Percentiles rank a stretch among this genome's conserved stretches.
phyloP scores from a whole-genome alignment of 352 stramenopile genomes.

The Globisporangium lucens region DNA sequence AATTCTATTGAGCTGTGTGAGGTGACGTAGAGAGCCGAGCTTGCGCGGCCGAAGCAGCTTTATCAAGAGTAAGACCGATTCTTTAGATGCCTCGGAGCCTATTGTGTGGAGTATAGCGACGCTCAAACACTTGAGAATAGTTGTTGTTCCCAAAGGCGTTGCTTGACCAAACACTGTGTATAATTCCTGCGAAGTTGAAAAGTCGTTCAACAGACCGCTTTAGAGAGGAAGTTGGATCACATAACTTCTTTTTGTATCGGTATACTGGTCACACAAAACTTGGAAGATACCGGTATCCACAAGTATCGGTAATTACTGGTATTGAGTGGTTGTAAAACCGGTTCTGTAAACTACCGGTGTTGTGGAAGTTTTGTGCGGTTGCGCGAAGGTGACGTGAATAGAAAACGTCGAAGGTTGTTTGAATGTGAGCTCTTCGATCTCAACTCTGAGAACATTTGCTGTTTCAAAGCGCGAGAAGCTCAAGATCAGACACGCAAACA shows the following conservation, averaged over 20 bases:
- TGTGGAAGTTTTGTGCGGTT: neutral
- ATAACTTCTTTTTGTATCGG: neutral
- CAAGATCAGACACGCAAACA: conserved; percentile 5
- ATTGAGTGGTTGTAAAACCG: no score
- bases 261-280: no score
- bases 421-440: neutral
- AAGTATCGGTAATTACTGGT: no score
- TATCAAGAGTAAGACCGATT: no score
- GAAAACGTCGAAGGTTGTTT: neutral
- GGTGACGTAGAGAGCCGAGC: neutral
- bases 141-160: no score
- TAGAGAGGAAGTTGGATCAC: neutral
- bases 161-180: neutral
- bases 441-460: conserved; percentile 7
- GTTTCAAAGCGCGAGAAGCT: conserved; percentile 7
- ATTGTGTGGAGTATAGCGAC: no score
- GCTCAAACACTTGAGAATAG: no score
- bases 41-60: neutral
- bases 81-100: no score
- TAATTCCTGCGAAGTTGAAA: neutral
- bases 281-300: no score
- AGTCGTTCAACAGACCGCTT: neutral
- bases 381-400: neutral
- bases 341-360: no score
- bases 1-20: neutral